phyloP scores from a whole-genome alignment of 176 grass and related monocot genomes.

The Bolboschoenus planiculmis region DNA sequence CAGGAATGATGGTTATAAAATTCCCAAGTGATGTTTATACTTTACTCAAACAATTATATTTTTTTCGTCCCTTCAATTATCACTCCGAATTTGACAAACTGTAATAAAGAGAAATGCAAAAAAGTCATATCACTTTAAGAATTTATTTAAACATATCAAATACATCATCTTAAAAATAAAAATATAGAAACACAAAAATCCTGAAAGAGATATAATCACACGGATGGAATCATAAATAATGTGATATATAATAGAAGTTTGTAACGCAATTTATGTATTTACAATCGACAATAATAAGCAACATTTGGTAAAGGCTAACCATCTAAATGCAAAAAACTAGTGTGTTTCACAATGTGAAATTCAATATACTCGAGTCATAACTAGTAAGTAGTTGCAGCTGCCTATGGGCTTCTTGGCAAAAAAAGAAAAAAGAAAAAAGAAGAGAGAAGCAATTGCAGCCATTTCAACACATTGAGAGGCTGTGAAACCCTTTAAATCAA shows the following conservation, averaged over 20 bases:
- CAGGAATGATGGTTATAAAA: neutral
- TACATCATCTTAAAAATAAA: neutral
- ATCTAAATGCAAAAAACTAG: neutral
- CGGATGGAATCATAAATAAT: too few relatives aligned
- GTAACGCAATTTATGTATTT: neutral
- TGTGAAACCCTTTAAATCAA: too few relatives aligned
- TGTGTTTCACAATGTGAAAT: neutral
- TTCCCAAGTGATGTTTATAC: neutral
- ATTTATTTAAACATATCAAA: neutral
- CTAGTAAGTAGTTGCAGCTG: too few relatives aligned
- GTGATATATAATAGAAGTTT: too few relatives aligned
- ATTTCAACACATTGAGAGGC: too few relatives aligned
- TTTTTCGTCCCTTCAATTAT: neutral
- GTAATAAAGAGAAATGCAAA: neutral
- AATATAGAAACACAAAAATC: neutral
- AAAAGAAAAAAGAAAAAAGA: too few relatives aligned
- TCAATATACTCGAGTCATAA: neutral
- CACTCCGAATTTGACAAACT: too few relatives aligned
- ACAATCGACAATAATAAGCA: neutral
- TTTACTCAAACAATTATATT: neutral
- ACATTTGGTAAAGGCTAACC: neutral
- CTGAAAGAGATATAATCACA: too few relatives aligned
- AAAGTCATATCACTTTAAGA: neutral
- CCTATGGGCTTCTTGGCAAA: too few relatives aligned
- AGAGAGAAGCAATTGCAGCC: too few relatives aligned